Evolutionary conservation across 2,329 filamentous ascomycete species (phyloP).

Genomic region (Waltergamsia citrina): DNA sequence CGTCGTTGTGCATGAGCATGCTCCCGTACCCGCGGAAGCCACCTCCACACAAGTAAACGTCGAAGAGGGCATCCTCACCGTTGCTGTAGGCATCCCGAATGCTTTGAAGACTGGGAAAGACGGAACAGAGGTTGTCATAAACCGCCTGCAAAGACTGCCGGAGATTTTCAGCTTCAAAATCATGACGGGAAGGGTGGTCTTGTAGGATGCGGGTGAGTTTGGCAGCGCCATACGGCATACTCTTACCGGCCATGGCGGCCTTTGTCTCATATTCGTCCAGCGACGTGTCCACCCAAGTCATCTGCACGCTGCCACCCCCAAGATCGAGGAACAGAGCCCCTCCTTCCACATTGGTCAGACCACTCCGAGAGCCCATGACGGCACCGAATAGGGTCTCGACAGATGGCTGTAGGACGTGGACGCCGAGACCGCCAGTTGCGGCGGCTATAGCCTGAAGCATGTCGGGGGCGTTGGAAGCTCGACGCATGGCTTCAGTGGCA

Average conservation of each 20-base stretch:
- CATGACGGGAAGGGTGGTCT: constrained; percentile 26
- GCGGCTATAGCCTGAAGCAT: constrained; percentile 57
- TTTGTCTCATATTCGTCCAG: constrained; percentile 34
- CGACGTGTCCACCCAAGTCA: constrained; percentile 51
- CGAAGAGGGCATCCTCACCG: constrained; percentile 34
- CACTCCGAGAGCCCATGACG: constrained; percentile 67
- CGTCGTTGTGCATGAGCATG: constrained; percentile 72
- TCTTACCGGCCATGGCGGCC: constrained; percentile 46
- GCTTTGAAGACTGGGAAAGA: constrained; percentile 38
- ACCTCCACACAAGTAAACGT: constrained; percentile 79
- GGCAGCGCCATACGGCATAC: constrained; percentile 53
- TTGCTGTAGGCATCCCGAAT: constrained; percentile 23
- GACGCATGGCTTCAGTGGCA: constrained; percentile 83
- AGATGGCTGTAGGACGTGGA: constrained; percentile 65
- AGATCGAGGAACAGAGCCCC: constrained; percentile 79
- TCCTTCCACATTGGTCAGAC: constrained; percentile 48
- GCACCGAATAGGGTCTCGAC: constrained; percentile 79
- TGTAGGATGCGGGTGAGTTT: constrained; percentile 42
- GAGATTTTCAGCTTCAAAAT: constrained; percentile 44
- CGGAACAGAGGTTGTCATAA: constrained; percentile 40
- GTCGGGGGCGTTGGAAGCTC: constrained; percentile 61
- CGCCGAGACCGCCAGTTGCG: constrained; percentile 52
- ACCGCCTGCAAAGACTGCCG: constrained; percentile 47
- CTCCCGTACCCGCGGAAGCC: constrained; percentile 89
- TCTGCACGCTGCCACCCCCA: constrained; percentile 62